Evolutionary conservation across 345 rosid species (phyloP).

Genomic region (Trapa incisa): DNA sequence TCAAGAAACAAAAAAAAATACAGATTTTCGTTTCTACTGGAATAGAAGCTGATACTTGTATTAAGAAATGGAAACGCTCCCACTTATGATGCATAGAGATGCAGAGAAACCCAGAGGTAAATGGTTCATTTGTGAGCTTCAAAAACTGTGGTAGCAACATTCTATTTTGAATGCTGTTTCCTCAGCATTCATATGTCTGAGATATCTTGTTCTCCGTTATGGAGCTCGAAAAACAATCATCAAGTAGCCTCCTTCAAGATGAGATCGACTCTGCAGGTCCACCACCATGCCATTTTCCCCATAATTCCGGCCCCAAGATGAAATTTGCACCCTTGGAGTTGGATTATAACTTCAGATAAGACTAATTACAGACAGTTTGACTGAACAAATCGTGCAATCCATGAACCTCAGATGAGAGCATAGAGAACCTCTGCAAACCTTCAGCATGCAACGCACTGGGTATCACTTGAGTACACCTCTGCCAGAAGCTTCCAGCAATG

Average conservation of each 20-base stretch:
- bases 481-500: constrained; percentile 25
- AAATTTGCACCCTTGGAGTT: constrained; percentile 9
- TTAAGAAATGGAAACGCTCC: too few species aligned
- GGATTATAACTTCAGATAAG: constrained; percentile 7
- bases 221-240: constrained; percentile 4
- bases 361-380: background rate
- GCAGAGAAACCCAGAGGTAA: too few species aligned
- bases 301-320: too few species aligned
- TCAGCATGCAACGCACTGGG: constrained; percentile 15
- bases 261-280: too few species aligned
- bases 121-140: background rate
- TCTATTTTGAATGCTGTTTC: background rate
- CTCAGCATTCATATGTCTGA: background rate
- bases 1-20: too few species aligned
- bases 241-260: constrained; percentile 8
- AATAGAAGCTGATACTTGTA: too few species aligned
- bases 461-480: constrained; percentile 12
- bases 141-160: background rate
- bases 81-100: too few species aligned
- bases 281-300: too few species aligned
- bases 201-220: background rate
- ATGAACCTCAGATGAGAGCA: constrained; percentile 15
- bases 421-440: constrained; percentile 18
- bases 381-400: background rate
- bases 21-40: too few species aligned